phyloP scores from a whole-genome alignment of 495 filamentous ascomycete species.

The Umbilicaria muhlenbergii region DNA sequence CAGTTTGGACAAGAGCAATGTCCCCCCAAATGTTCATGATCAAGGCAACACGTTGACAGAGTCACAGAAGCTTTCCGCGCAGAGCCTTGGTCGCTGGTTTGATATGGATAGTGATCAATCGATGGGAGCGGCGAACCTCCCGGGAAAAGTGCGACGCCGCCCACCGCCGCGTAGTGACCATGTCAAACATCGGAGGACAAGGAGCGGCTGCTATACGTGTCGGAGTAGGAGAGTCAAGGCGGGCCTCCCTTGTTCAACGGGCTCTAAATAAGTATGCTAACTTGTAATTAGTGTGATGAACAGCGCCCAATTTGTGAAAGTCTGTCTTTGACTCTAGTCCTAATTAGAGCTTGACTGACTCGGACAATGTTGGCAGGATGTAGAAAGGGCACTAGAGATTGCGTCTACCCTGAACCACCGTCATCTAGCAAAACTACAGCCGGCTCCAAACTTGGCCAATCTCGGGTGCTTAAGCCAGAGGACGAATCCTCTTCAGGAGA shows the following conservation, averaged over 20 bases:
- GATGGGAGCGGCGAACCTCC: too few species aligned
- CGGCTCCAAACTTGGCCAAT: slow-evolving; percentile 28
- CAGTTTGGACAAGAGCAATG: too few species aligned
- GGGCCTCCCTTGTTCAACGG: slow-evolving; percentile 7
- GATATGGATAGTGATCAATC: too few species aligned
- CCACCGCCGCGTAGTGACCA: slow-evolving; percentile 45
- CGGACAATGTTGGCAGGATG: slow-evolving; percentile 39
- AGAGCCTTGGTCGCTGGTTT: too few species aligned
- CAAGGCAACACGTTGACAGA: too few species aligned
- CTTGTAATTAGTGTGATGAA: slow-evolving; percentile 56
- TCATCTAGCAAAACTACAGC: slow-evolving; percentile 25
- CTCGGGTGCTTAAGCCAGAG: slow-evolving; percentile 23
- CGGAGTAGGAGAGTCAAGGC: slow-evolving; percentile 82
- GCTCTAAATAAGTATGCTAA: slow-evolving; percentile 4
- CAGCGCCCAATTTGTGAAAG: slow-evolving; percentile 73
- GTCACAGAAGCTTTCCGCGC: too few species aligned
- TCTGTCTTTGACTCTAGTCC: slow-evolving; percentile 24
- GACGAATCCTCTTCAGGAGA: slow-evolving; percentile 35
- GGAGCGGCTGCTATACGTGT: slow-evolving; percentile 92
- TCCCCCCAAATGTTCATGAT: too few species aligned
- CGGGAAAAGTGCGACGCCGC: not conserved
- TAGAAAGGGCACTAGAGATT: slow-evolving; percentile 71
- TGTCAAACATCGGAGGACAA: slow-evolving; percentile 84
- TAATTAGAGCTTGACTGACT: slow-evolving; percentile 10
- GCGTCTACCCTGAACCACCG: slow-evolving; percentile 61